Base-by-base conservation (phyloP, 2,329 filamentous ascomycete species). In the Scedosporium minutisporum region DNA sequence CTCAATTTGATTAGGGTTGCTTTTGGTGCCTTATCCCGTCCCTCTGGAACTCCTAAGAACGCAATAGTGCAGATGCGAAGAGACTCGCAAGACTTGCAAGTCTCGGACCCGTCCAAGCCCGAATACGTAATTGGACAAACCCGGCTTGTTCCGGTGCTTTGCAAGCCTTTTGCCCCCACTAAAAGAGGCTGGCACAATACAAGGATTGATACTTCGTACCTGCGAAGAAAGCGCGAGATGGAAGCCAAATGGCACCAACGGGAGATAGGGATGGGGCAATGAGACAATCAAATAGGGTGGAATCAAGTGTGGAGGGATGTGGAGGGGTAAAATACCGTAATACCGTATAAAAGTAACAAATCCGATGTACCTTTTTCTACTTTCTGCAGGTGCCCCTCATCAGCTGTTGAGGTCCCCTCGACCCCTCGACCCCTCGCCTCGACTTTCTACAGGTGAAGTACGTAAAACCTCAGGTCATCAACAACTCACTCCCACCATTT, bases 361-460 rank as follows among this genome's bases (percentile, higher is more conserved):
- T 10, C 33, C 9, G 10, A 38, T 14, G 33, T 38, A 38, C 10
- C 33, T 38, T 38, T 38, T 14, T 4, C 10, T 38, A 4, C 10
- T 38, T 38, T 38, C 27, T 58, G 55, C 55, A 18, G 55, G 55
- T 33, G 55, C 55, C 55, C 55, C 55, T 58, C 57, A 59, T 59
- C 59, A 53, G 58, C 59, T 53, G 58, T 48, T 61, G 59, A 38
- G 21, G 29, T 61, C 44, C 59, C 44, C 29, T 59, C 57, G 16
- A 59, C 57, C 57, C 57, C 57, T 51, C 46, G 46, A 51, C 21
- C 33, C 33, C 33, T 38, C 27, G 16, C 18, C 18, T 23, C 51
- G 23, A 25, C 51, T 25, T 55, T 23, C 51, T 55, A 23, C 51
- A 55, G 29, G 51, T 55, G 33, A 27, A 55, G 51, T 55, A 58